Base-by-base conservation (phyloP, 2,329 filamentous ascomycete genomes). In the Fusarium pininemorale region DNA sequence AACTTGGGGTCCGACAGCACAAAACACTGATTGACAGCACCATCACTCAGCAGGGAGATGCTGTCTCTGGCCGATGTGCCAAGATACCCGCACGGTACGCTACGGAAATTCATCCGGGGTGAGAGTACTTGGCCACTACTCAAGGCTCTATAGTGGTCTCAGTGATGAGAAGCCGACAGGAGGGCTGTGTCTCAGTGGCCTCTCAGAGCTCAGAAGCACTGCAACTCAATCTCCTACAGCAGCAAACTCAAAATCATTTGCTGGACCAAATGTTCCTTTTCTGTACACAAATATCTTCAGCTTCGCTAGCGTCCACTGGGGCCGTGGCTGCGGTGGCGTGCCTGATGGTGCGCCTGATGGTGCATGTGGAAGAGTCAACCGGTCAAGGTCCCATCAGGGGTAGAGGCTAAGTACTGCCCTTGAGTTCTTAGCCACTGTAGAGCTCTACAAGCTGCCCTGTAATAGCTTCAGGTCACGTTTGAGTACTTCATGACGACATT, bases 311-410 rank as follows among this genome's bases (percentile, higher is more conserved):
- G 69, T 71, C 61, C 65, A 73, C 71, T 77, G 75, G 74, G 72
- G 61, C 66, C 66, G 75, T 78, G 75, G 76, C 75, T 73, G 66
- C 76, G 70, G 74, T 78, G 69, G 76, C 76, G 75, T 72, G 73
- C 64, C 74, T 78, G 70, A 57, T 75, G 73, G 73, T 77, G 58
- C 67, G 59, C 67, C 59, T 48, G 67, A 47, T 48, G 51, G 73
- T 69, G 66, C 68, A 75, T 70, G 66, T 69, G 68, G 55, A 60
- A 63, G 60, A 63, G 55, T 67, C 61, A 57, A 68, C 63, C 61
- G 64, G 60, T 60, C 70, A 69, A 75, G 63, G 73, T 67, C 48
- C 30, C 50, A 11, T 24, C 18, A 10, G 12, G 67, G 42, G 76
- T 78, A 67, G 7, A 56, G 11, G 6, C 9, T 14, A 64, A 50